Percentiles rank a stretch among this genome's conserved stretches.
These are phyloP conservation scores for Ambrosiella xylebori DNA, from an alignment of 2,329 filamentous ascomycete species.

Conservation along the genomic window DNA sequence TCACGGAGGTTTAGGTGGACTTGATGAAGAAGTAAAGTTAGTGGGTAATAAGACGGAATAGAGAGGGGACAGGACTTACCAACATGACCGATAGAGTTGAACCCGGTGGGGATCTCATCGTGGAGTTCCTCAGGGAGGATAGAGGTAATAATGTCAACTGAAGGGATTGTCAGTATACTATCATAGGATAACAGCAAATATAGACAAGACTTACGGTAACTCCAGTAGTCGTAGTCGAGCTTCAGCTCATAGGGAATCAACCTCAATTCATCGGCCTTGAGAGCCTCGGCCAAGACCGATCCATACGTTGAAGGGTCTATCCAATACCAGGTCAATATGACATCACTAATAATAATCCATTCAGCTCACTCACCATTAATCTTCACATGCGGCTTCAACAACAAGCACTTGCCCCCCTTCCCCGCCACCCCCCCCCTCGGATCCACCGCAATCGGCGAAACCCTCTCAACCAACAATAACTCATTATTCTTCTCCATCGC, in stretches of 20 bases:
- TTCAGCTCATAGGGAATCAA: slow-evolving; percentile 59
- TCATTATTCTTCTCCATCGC: slow-evolving; percentile 49
- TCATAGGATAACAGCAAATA: slow-evolving; percentile 14
- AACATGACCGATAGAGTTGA: slow-evolving; percentile 78
- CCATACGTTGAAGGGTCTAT: slow-evolving; percentile 57
- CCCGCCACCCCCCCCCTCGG: slow-evolving; percentile 38
- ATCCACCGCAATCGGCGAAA: slow-evolving; percentile 45
- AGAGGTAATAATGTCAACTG: slow-evolving; percentile 66
- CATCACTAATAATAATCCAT: neutral
- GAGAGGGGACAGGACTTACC: slow-evolving; percentile 29
- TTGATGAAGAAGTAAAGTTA: slow-evolving; percentile 18
- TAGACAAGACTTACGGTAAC: slow-evolving; percentile 40
- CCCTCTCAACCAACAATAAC: slow-evolving; percentile 43
- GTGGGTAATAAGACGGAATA: neutral
- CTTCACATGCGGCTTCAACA: slow-evolving; percentile 40
- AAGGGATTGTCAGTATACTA: neutral
- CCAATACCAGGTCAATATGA: slow-evolving; percentile 13
- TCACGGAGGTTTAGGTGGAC: slow-evolving; percentile 83
- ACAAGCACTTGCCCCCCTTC: slow-evolving; percentile 41
- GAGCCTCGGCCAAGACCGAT: slow-evolving; percentile 46
- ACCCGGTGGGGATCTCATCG: slow-evolving; percentile 68
- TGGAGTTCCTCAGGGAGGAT: slow-evolving; percentile 67
- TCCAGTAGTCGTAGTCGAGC: slow-evolving; percentile 76
- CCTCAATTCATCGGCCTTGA: slow-evolving; percentile 48
- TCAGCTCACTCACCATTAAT: slow-evolving; percentile 25